Conservation (phyloP, 768 basidiomycete genomes). For the Naganishia onofrii region DNA sequence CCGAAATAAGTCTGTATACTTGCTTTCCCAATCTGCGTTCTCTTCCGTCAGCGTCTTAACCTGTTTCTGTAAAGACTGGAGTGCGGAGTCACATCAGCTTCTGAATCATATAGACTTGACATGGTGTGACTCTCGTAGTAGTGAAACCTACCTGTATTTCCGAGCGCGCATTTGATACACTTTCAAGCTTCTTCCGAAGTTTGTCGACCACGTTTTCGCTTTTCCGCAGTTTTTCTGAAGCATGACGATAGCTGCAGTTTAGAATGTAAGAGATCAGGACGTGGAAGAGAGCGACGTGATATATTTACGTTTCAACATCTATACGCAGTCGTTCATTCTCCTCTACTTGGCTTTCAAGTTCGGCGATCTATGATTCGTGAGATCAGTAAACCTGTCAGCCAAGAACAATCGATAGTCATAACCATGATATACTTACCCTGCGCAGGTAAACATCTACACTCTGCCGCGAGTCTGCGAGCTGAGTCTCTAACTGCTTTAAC, state of each 20-base stretch:
- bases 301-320: constrained; percentile 82
- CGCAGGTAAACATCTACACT: constrained; percentile 57
- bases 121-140: background rate
- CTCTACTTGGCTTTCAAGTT: constrained; percentile 73
- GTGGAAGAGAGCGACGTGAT: background rate
- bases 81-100: background rate
- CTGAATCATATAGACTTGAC: no score
- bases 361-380: constrained; percentile 59
- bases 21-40: constrained; percentile 54
- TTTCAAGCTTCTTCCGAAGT: constrained; percentile 97
- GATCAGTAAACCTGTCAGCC: background rate
- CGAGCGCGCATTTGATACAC: constrained; percentile 66
- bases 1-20: constrained; percentile 32
- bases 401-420: no score
- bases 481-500: constrained; percentile 73
- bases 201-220: constrained; percentile 98
- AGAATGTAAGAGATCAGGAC: background rate
- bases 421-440: constrained; percentile 55
- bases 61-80: constrained; percentile 75
- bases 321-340: constrained; percentile 80
- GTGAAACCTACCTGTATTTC: constrained; percentile 28
- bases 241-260: constrained; percentile 59
- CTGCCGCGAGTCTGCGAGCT: constrained; percentile 68
- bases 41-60: constrained; percentile 83
- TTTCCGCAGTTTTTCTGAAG: constrained; percentile 86